Base-by-base conservation (phyloP, 2,329 filamentous ascomycete genomes). In the Hortaea werneckii region DNA sequence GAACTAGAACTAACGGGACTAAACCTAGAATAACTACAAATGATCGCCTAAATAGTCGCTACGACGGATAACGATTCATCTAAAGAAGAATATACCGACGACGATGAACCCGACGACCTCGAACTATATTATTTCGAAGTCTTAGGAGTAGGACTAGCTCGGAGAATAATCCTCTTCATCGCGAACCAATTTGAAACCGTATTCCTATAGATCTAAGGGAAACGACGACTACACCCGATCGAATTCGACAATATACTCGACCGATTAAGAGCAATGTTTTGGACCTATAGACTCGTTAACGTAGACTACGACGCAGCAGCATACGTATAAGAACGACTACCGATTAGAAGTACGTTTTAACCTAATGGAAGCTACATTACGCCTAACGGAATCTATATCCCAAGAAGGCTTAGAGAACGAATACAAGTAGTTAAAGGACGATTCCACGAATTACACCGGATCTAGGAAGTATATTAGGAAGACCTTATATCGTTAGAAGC, bases 281-380 rank as follows among this genome's bases (percentile, higher is more conserved):
- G 40, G 45, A 43, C 45, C 26, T 42, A 53, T 37, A 7, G 30
- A 43, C 29, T 41, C 27, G 20, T 47, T 29, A 41, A 37, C 5
- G 12, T 35, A 4, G 26, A 45, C 2, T 45, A 45, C 37, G 29
- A 42, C 20, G 12, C 10, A n/a, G 29, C 20, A 11, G 9, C 12
- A 3, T 48, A 46, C 20, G 13, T 52, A 37, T 6, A 30, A 35
- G 45, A 52, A 27, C 5, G 12, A 11, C 29, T 42, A 40, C 50
- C 27, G 29, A 28, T 52, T 9, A 40, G 50, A 39, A 50, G 50
- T 30, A 27, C 12, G 7, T 49, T 52, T 27, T 34, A 34, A 6
- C 8, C 8, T 2, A n/a, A 29, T 26, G 30, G 39, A 41, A 29
- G 45, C 4, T 52, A 52, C 12, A 26, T 44, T 10, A 40, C 34